A percentile compares a stretch with the other conserved stretches of the same genome.
Conservation (phyloP, 192 early-diverging fungal genomes). For the Backusella tarrabulga region DNA sequence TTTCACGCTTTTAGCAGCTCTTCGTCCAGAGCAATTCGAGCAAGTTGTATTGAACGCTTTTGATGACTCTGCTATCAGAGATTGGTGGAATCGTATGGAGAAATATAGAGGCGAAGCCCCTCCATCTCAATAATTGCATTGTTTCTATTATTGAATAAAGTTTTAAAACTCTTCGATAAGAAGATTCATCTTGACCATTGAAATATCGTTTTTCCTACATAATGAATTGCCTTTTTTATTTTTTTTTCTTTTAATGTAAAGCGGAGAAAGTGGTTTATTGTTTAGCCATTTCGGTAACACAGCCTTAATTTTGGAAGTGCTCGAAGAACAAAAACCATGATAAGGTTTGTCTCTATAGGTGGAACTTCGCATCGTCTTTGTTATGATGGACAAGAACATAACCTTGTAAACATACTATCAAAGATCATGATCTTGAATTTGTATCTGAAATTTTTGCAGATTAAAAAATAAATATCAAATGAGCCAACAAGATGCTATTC, state of each 20-base stretch:
- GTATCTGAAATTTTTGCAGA: neutral
- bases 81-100: conserved; percentile 41
- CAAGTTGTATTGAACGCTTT: conserved; percentile 22
- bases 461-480: neutral
- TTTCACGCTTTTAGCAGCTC: conserved; percentile 29
- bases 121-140: neutral
- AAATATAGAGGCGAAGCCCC: conserved; percentile 9
- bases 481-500: neutral
- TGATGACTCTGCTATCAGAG: conserved; percentile 30
- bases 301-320: neutral
- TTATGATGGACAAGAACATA: neutral
- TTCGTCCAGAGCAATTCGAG: conserved; percentile 35
- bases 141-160: neutral
- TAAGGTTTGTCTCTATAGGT: neutral
- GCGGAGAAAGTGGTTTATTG: neutral
- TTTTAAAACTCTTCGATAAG: neutral
- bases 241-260: neutral
- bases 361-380: neutral
- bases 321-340: neutral
- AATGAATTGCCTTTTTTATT: neutral
- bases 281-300: neutral
- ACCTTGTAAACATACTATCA: neutral
- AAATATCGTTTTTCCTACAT: neutral
- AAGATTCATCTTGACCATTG: neutral
- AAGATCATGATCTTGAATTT: neutral